phyloP scores from a whole-genome alignment of 164 flowering plant genomes.

The Pachysandra terminalis region DNA sequence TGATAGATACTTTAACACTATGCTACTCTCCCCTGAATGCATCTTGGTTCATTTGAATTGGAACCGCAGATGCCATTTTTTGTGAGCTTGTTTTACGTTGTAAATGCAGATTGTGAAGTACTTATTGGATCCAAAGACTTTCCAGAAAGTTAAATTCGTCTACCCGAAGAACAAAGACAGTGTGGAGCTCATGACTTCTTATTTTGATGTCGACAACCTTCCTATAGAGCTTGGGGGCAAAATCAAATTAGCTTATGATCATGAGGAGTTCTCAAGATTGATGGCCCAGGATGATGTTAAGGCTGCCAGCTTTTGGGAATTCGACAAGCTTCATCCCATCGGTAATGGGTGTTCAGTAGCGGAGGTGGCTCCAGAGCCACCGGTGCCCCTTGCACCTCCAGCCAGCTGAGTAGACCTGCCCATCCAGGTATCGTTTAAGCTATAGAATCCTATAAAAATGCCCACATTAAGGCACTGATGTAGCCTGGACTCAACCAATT shows the following conservation, averaged over 20 bases:
- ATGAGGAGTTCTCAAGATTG: slow-evolving; percentile 76
- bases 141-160: slow-evolving; percentile 85
- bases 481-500: too few relatives aligned
- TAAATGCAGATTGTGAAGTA: slow-evolving; percentile 71
- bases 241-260: slow-evolving; percentile 56
- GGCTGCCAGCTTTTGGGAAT: slow-evolving; percentile 57
- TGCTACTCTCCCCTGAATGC: not conserved
- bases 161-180: slow-evolving; percentile 85
- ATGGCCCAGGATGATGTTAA: slow-evolving; percentile 81
- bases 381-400: slow-evolving; percentile 24
- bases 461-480: not conserved
- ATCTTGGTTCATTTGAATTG: not conserved
- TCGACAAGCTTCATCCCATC: slow-evolving; percentile 25
- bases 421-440: too few relatives aligned
- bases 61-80: too few relatives aligned
- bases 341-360: slow-evolving; percentile 37
- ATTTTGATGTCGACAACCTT: slow-evolving; percentile 76
- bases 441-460: too few relatives aligned
- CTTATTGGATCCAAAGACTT: slow-evolving; percentile 80
- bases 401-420: slow-evolving; percentile 29
- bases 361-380: slow-evolving; percentile 61
- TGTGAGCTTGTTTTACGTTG: not conserved
- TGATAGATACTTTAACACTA: too few relatives aligned
- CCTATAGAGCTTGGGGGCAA: slow-evolving; percentile 87
- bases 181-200: slow-evolving; percentile 67